phyloP scores from a whole-genome alignment of 2,329 filamentous ascomycete genomes.

The Trichothecium sympodiale region DNA sequence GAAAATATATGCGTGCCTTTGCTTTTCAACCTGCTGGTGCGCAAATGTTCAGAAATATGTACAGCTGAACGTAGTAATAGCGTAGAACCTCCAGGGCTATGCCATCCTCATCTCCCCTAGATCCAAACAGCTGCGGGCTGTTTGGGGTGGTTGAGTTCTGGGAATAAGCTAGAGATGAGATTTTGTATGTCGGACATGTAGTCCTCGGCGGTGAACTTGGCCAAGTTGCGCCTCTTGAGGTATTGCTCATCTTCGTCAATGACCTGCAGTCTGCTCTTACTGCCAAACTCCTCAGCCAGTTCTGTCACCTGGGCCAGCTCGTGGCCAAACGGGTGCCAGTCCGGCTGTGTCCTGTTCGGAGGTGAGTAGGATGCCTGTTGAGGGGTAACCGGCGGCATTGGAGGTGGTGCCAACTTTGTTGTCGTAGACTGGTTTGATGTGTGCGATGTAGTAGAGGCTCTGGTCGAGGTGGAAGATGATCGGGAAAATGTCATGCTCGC shows the following conservation, averaged over 20 bases:
- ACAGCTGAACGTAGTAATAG: constrained; percentile 1
- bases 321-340: constrained; percentile 68
- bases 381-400: constrained; percentile 13
- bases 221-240: constrained; percentile 58
- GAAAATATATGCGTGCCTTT: background rate
- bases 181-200: constrained; percentile 73
- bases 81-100: background rate
- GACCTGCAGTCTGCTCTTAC: constrained; percentile 45
- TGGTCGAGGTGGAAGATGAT: constrained; percentile 44
- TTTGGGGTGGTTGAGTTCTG: constrained; percentile 1
- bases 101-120: background rate
- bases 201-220: constrained; percentile 66
- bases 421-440: constrained; percentile 16
- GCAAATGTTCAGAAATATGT: constrained; percentile 3
- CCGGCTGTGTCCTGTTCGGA: constrained; percentile 14
- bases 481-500: constrained; percentile 44
- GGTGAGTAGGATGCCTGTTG: constrained; percentile 3
- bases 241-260: constrained; percentile 57
- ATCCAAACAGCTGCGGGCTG: constrained; percentile 3
- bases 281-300: constrained; percentile 77
- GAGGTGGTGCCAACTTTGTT: constrained; percentile 18
- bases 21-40: background rate
- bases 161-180: constrained; percentile 53
- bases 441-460: constrained; percentile 35
- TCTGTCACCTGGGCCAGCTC: constrained; percentile 90